Evolutionary conservation across 2,329 filamentous ascomycete genomes (phyloP).

Genomic region (Thelonectria discophora): DNA sequence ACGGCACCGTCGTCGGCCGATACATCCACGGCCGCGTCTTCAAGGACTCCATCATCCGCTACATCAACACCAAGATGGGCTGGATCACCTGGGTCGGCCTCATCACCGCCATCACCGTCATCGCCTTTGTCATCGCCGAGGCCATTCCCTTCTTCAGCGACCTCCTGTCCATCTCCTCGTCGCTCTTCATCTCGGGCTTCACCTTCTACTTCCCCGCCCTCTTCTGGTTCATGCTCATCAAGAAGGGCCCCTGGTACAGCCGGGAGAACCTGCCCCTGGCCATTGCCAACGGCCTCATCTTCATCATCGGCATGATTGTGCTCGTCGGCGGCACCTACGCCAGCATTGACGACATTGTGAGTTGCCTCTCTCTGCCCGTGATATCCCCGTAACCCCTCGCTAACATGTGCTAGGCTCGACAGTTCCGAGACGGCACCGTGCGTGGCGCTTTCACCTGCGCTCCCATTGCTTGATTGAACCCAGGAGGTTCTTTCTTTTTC

Average conservation of each 20-base stretch:
- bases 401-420: conserved; percentile 29
- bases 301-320: conserved; percentile 19
- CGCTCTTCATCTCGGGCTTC: conserved; percentile 55
- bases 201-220: conserved; percentile 51
- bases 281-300: conserved; percentile 11
- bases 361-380: background rate
- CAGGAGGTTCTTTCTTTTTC: conserved; percentile 1
- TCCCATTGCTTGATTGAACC: conserved; percentile 38
- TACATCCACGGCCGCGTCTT: conserved; percentile 51
- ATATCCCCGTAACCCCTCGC: conserved; percentile 1
- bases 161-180: conserved; percentile 51
- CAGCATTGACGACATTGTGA: conserved; percentile 21
- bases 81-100: conserved; percentile 65
- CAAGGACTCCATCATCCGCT: conserved; percentile 48
- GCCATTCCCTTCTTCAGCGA: conserved; percentile 62
- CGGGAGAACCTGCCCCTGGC: conserved; percentile 13
- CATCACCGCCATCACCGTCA: conserved; percentile 62
- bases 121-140: conserved; percentile 75
- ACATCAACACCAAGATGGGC: conserved; percentile 51
- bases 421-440: conserved; percentile 41
- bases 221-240: conserved; percentile 50
- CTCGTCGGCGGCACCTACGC: conserved; percentile 25
- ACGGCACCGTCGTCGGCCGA: conserved; percentile 53
- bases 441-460: conserved; percentile 43
- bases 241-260: conserved; percentile 32